Evolutionary conservation across 208 protist genomes (phyloP).

Genomic region (Wallacemonas collosoma): DNA sequence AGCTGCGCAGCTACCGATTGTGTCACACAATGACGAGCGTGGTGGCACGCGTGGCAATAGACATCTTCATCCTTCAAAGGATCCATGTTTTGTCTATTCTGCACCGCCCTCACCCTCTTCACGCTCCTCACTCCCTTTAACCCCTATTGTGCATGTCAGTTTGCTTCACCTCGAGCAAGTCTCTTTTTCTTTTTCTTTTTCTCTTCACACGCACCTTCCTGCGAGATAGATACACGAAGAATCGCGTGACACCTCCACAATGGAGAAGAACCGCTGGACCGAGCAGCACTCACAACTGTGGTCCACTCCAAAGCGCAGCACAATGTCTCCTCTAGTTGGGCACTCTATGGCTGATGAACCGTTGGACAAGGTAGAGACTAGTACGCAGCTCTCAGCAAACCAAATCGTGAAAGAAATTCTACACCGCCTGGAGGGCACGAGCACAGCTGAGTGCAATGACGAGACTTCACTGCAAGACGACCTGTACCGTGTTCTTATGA

Average conservation of each 20-base stretch:
- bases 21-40: no score
- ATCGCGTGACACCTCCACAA: neutral
- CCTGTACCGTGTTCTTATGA: slow-evolving; percentile 33
- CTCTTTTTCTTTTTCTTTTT: slow-evolving; percentile 16
- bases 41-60: no score
- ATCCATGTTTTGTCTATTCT: no score
- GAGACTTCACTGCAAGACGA: slow-evolving; percentile 17
- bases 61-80: no score
- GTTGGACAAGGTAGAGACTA: neutral
- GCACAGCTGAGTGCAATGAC: neutral
- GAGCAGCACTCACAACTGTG: slow-evolving; percentile 50
- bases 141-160: neutral
- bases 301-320: slow-evolving; percentile 30
- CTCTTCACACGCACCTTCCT: slow-evolving; percentile 1
- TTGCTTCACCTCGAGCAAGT: neutral
- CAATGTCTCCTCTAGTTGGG: neutral
- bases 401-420: slow-evolving; percentile 27
- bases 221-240: slow-evolving; percentile 1
- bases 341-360: neutral
- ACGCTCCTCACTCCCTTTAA: neutral
- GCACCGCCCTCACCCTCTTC: neutral
- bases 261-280: slow-evolving; percentile 38
- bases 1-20: no score
- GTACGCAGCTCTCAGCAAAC: neutral
- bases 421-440: slow-evolving; percentile 25